Evolutionary conservation across 2,329 filamentous ascomycete species (phyloP).

Genomic region (Aspergillus hortae): DNA sequence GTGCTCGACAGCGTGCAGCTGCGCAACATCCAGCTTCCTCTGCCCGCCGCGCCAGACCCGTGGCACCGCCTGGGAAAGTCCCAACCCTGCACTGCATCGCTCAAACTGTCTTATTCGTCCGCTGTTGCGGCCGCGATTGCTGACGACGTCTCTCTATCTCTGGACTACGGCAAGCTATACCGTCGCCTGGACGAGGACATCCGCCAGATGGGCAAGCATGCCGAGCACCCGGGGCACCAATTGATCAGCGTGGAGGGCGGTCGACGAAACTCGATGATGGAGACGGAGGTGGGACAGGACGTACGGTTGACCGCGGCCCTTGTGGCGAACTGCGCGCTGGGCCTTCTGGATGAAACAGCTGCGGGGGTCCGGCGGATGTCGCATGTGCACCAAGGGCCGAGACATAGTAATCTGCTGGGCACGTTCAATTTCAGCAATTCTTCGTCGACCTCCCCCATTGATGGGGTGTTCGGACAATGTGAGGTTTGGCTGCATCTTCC

Average conservation of each 20-base stretch:
- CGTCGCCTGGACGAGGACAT: conserved; percentile 37
- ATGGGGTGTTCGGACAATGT: conserved; percentile 30
- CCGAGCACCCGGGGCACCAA: conserved; percentile 18
- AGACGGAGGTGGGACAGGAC: conserved; percentile 28
- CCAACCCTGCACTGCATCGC: conserved; percentile 43
- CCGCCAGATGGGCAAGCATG: conserved; percentile 24
- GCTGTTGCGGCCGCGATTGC: conserved; percentile 38
- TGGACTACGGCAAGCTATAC: conserved; percentile 48
- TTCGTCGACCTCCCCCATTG: conserved; percentile 19
- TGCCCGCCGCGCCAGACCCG: conserved; percentile 43
- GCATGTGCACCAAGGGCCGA: conserved; percentile 22
- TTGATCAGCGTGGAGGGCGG: conserved; percentile 27
- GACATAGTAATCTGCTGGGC: conserved; percentile 19
- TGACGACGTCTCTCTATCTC: conserved; percentile 44
- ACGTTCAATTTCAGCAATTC: conserved; percentile 10
- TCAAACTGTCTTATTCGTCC: conserved; percentile 42
- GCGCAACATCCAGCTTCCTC: conserved; percentile 42
- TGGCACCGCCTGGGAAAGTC: conserved; percentile 45
- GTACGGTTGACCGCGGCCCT: conserved; percentile 33
- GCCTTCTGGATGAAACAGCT: conserved; percentile 35
- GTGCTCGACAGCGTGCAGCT: conserved; percentile 40
- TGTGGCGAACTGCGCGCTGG: conserved; percentile 33
- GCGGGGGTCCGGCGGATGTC: conserved; percentile 33
- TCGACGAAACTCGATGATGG: conserved; percentile 27
- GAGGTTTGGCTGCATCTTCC: conserved; percentile 40